A percentile compares a stretch with the other conserved stretches of the same genome.
Conservation (phyloP, 2,329 filamentous ascomycete genomes). For the Xenosphaeropsis pyriputrescens region DNA sequence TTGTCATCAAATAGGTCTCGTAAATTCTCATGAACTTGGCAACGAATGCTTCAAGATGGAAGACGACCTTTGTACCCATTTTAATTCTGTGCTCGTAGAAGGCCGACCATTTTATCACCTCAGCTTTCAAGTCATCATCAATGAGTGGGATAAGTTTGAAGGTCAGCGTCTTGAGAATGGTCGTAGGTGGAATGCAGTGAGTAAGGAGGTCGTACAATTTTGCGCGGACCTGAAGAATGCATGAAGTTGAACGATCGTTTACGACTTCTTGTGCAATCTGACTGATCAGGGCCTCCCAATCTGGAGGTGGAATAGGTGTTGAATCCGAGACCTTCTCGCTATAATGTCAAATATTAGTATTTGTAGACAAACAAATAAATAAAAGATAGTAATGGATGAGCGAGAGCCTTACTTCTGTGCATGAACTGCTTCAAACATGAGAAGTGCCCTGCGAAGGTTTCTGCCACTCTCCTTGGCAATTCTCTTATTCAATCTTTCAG, state of each 20-base stretch:
- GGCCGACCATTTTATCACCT: conserved; percentile 89
- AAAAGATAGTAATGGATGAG: neutral
- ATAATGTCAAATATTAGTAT: conserved; percentile 16
- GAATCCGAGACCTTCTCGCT: conserved; percentile 83
- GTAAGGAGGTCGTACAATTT: conserved; percentile 96
- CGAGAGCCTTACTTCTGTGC: conserved; percentile 68
- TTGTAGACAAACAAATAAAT: too few species aligned
- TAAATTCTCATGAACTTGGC: conserved; percentile 96
- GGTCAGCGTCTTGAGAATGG: conserved; percentile 84
- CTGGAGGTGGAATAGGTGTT: conserved; percentile 83
- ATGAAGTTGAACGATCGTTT: conserved; percentile 78
- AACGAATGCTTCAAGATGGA: conserved; percentile 95
- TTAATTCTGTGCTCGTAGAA: conserved; percentile 96
- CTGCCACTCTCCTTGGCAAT: conserved; percentile 85
- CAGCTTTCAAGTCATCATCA: conserved; percentile 78
- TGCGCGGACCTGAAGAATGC: conserved; percentile 75
- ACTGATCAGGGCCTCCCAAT: conserved; percentile 87
- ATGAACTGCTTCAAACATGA: conserved; percentile 97
- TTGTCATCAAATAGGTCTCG: conserved; percentile 83
- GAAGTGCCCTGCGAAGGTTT: conserved; percentile 74
- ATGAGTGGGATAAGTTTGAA: conserved; percentile 83
- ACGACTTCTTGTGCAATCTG: conserved; percentile 90
- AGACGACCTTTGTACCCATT: conserved; percentile 88
- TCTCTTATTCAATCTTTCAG: conserved; percentile 61
- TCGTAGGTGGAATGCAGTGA: conserved; percentile 92